Evolutionary conservation across 1,284 basidiomycete species (phyloP).

Genomic region (Ustilago sp.): DNA sequence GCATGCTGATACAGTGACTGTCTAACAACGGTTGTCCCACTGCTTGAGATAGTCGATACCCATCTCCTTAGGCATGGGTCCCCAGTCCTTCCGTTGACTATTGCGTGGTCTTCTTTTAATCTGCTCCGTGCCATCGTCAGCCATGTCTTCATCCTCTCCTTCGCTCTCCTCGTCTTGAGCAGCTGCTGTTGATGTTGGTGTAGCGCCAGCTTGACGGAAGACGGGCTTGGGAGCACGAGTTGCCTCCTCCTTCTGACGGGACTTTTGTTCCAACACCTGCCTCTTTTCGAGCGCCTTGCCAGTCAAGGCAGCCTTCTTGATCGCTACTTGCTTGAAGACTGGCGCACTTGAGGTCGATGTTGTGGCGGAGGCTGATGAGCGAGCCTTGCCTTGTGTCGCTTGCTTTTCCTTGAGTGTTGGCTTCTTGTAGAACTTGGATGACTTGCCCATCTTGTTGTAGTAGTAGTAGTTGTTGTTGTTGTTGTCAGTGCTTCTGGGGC

Average conservation of each 20-base stretch:
- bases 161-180: slow-evolving; percentile 15
- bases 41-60: slow-evolving; percentile 55
- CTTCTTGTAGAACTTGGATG: slow-evolving; percentile 57
- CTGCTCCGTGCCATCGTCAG: slow-evolving; percentile 19
- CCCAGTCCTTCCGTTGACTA: slow-evolving; percentile 45
- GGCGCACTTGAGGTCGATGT: slow-evolving; percentile 14
- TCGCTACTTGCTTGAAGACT: slow-evolving; percentile 21
- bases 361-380: slow-evolving; percentile 28
- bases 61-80: slow-evolving; percentile 49
- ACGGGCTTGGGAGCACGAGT: slow-evolving; percentile 43
- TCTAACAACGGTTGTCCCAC: slow-evolving; percentile 38
- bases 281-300: slow-evolving; percentile 42
- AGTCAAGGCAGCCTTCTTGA: slow-evolving; percentile 35
- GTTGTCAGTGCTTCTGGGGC: no score
- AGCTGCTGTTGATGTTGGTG: not conserved
- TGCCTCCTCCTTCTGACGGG: slow-evolving; percentile 40
- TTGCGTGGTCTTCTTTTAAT: slow-evolving; percentile 48
- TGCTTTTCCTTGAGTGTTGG: slow-evolving; percentile 54
- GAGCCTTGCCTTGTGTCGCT: slow-evolving; percentile 32
- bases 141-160: slow-evolving; percentile 25
- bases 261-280: slow-evolving; percentile 33
- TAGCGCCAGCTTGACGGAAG: slow-evolving; percentile 32
- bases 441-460: slow-evolving; percentile 40
- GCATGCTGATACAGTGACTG: not conserved
- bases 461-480: no score